These are phyloP conservation scores for Solanum pimpinellifolium DNA, from an alignment of 257 asterid species.

Conservation along the genomic window DNA sequence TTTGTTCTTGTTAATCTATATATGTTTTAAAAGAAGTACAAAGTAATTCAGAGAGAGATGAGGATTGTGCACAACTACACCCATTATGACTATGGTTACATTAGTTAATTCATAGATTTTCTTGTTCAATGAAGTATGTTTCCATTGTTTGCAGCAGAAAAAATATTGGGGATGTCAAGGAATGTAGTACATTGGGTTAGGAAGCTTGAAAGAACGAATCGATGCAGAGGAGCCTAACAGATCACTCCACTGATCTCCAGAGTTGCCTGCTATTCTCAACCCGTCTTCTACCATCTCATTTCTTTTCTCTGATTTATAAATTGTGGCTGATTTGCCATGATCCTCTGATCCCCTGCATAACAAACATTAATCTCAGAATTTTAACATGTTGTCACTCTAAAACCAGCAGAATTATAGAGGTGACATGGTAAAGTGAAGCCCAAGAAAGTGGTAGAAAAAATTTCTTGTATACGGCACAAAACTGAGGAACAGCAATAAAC, in stretches of 20 bases:
- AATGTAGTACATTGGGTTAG: conserved; percentile 80
- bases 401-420: background rate
- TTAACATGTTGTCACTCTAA: background rate
- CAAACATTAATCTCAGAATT: background rate
- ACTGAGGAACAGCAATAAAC: background rate
- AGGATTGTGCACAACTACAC: background rate
- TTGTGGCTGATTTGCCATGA: conserved; percentile 41
- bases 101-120: background rate
- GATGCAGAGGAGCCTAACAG: conserved; percentile 43
- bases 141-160: background rate
- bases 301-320: conserved; percentile 61
- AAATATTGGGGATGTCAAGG: conserved; percentile 9
- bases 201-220: conserved; percentile 61
- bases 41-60: background rate
- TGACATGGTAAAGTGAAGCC: too few relatives aligned
- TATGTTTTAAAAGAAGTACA: background rate
- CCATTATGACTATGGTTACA: background rate
- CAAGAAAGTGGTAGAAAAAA: background rate
- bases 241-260: conserved; percentile 93
- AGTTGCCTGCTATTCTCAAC: conserved; percentile 49
- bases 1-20: background rate
- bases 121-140: background rate
- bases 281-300: conserved; percentile 45
- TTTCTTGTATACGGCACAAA: background rate
- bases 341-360: conserved; percentile 41